These are phyloP conservation scores for Trichophyton verrucosum DNA, from an alignment of 2,329 filamentous ascomycete genomes.

Conservation along the genomic window DNA sequence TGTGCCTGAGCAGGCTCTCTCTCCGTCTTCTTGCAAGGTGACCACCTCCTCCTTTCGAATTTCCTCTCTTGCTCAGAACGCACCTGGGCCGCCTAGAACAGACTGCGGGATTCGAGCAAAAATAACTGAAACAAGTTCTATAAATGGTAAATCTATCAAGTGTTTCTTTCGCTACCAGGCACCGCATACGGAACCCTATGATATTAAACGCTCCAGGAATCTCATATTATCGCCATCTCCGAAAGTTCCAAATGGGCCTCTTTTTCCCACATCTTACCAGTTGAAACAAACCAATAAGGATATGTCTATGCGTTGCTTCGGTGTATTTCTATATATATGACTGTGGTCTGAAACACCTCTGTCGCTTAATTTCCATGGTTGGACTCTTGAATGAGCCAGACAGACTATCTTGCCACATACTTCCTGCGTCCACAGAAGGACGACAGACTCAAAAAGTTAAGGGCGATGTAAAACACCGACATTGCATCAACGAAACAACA, in stretches of 20 bases:
- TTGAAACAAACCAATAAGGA: not conserved
- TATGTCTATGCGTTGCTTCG: not conserved
- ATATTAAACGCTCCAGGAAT: not conserved
- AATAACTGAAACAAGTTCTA: not conserved
- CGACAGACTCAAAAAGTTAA: not conserved
- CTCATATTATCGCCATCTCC: not conserved
- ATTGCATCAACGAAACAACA: not conserved
- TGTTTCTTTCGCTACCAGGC: not conserved
- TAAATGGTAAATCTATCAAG: not conserved
- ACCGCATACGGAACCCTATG: not conserved
- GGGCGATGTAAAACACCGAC: not conserved
- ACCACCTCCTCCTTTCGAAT: not conserved
- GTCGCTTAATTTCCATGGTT: not conserved
- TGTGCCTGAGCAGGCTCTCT: too few relatives aligned
- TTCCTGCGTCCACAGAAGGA: not conserved
- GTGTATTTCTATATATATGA: not conserved
- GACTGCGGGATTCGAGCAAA: not conserved
- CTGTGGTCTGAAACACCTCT: not conserved
- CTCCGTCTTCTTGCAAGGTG: not conserved
- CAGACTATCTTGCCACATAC: not conserved
- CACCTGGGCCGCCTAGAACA: not conserved
- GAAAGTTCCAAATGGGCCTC: not conserved
- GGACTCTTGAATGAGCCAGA: not conserved
- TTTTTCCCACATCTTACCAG: not conserved
- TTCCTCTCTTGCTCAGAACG: not conserved